Conservation (phyloP, 257 asterid genomes). For the Solanum okadae region DNA sequence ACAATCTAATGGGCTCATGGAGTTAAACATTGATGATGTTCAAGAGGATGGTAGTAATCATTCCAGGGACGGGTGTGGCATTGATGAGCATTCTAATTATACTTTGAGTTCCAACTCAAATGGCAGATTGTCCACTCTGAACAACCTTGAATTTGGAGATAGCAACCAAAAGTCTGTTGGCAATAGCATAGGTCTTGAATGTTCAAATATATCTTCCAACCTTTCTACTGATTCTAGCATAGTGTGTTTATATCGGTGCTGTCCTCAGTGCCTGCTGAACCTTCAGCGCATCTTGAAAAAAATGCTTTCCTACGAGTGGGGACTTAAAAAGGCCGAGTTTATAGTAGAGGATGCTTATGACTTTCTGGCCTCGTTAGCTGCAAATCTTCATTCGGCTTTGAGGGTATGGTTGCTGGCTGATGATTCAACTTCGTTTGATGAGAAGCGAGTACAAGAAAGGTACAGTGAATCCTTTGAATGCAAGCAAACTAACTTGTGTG, state of each 20-base stretch:
- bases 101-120: conserved; percentile 7
- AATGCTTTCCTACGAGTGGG: conserved; percentile 32
- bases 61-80: conserved; percentile 14
- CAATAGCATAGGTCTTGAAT: neutral
- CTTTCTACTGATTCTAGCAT: conserved; percentile 8
- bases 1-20: conserved; percentile 39
- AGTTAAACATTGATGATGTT: conserved; percentile 8
- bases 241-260: conserved; percentile 53
- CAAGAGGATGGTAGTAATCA: conserved; percentile 15
- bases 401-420: conserved; percentile 26
- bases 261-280: conserved; percentile 51
- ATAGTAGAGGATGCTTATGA: conserved; percentile 65
- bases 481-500: conserved; percentile 2
- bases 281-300: conserved; percentile 37
- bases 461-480: conserved; percentile 4
- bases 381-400: conserved; percentile 50
- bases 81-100: conserved; percentile 7
- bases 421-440: conserved; percentile 2
- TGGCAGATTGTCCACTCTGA: conserved; percentile 3
- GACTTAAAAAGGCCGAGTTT: conserved; percentile 19
- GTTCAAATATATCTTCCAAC: conserved; percentile 5
- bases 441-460: conserved; percentile 3
- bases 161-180: conserved; percentile 8
- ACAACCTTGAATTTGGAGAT: conserved; percentile 14
- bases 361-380: conserved; percentile 58